Conservation (phyloP, 2,329 filamentous ascomycete species). For the Neurospora crassa region DNA sequence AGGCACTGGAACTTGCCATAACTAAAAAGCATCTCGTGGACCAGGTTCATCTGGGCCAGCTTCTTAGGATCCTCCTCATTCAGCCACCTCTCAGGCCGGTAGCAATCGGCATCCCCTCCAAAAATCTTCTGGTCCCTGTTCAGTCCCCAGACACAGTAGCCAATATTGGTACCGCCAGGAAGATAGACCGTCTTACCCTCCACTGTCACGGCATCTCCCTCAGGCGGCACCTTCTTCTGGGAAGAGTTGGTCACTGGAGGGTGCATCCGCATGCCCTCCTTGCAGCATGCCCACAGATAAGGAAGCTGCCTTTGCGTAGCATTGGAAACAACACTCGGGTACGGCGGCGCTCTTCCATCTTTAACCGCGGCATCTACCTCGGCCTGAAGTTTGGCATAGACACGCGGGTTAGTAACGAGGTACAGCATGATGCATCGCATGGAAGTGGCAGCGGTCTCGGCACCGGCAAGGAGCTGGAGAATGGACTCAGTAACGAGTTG, state of each 20-base stretch:
- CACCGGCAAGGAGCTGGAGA: conserved; percentile 12
- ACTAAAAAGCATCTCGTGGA: conserved; percentile 21
- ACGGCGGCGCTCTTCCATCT: neutral
- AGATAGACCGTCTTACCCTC: conserved; percentile 17
- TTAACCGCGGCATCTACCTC: conserved; percentile 11
- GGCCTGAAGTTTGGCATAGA: conserved; percentile 9
- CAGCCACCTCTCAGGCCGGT: conserved; percentile 36
- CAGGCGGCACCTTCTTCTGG: conserved; percentile 18
- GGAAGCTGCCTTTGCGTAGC: conserved; percentile 1
- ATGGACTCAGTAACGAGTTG: conserved; percentile 15
- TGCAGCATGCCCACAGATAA: conserved; percentile 6
- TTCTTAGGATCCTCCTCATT: conserved; percentile 12
- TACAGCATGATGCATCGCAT: conserved; percentile 10
- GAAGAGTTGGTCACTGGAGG: conserved; percentile 7
- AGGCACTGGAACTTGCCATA: conserved; percentile 23
- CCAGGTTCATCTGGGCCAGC: conserved; percentile 14
- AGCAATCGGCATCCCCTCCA: conserved; percentile 29
- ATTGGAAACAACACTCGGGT: neutral
- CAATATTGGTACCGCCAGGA: conserved; percentile 18
- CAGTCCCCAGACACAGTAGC: conserved; percentile 6
- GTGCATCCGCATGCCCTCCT: conserved; percentile 7
- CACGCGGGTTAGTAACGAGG: conserved; percentile 9
- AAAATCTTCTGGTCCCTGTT: conserved; percentile 9
- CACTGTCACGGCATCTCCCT: conserved; percentile 16
- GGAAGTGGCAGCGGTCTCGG: conserved; percentile 12